Percentiles rank a stretch among this genome's conserved stretches.
These are phyloP conservation scores for Cryptosporidium canis DNA, from an alignment of 169 alveolate species.

Conservation along the genomic window DNA sequence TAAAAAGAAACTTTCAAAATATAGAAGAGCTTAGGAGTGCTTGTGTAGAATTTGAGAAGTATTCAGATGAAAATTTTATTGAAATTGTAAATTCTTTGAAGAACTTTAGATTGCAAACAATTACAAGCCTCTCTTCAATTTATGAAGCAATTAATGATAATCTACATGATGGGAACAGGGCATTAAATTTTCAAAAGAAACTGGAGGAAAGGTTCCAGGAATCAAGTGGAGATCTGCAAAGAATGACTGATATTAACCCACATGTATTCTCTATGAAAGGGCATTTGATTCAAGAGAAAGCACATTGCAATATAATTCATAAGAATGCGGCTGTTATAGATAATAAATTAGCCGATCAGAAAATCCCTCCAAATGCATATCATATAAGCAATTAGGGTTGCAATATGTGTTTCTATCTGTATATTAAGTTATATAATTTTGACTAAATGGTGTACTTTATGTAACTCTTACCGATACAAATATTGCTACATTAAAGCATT, in stretches of 20 bases:
- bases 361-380: constrained; percentile 65
- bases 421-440: background rate
- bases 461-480: background rate
- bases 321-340: background rate
- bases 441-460: constrained; percentile 2
- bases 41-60: constrained; percentile 44
- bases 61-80: constrained; percentile 40
- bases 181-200: constrained; percentile 10
- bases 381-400: background rate
- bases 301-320: background rate
- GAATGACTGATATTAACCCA: background rate
- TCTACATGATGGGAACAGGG: background rate
- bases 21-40: constrained; percentile 14
- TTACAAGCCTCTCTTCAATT: constrained; percentile 11
- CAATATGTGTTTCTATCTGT: background rate
- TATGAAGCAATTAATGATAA: constrained; percentile 23
- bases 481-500: constrained; percentile 1
- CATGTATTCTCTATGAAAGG: background rate
- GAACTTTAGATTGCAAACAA: constrained; percentile 43
- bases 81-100: constrained; percentile 43
- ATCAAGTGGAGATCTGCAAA: background rate
- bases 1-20: constrained; percentile 7
- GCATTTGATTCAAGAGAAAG: background rate
- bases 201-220: background rate
- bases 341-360: background rate